Percentiles rank a stretch among this genome's conserved stretches.
Evolutionary conservation across 768 basidiomycete genomes (phyloP).

Genomic region (Tubosaeta brunneosetosa): DNA sequence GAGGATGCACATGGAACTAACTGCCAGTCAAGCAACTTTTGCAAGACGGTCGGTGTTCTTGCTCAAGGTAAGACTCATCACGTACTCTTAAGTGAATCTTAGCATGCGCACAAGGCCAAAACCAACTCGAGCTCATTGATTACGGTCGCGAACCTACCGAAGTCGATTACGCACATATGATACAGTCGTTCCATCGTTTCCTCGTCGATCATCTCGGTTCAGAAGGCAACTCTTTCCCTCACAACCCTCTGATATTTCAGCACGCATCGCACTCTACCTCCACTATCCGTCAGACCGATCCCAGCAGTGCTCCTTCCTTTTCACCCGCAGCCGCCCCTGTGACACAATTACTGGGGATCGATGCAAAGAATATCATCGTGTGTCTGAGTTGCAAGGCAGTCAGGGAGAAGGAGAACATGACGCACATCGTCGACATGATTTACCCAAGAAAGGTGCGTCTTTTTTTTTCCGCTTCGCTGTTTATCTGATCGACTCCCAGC

Average conservation of each 20-base stretch:
- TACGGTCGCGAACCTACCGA: constrained; percentile 72
- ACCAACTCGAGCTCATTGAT: constrained; percentile 86
- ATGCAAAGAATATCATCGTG: constrained; percentile 67
- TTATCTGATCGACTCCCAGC: constrained; percentile 19
- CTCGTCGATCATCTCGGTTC: constrained; percentile 77
- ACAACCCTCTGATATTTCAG: constrained; percentile 54
- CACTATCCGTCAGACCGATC: constrained; percentile 16
- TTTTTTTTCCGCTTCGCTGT: not conserved
- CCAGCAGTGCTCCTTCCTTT: constrained; percentile 9
- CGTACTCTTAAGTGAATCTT: not conserved
- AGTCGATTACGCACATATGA: constrained; percentile 80
- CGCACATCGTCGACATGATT: constrained; percentile 79
- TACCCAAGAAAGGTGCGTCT: constrained; percentile 76
- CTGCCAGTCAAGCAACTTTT: constrained; percentile 96
- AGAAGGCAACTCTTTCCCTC: constrained; percentile 62
- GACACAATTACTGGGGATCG: constrained; percentile 80
- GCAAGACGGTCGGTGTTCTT: constrained; percentile 84
- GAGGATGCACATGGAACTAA: constrained; percentile 93
- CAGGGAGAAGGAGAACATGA: constrained; percentile 70
- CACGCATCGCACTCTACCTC: constrained; percentile 7
- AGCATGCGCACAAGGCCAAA: constrained; percentile 42
- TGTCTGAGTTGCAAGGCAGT: constrained; percentile 73
- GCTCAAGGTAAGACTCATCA: constrained; percentile 62
- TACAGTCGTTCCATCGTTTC: constrained; percentile 94
- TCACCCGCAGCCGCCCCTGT: constrained; percentile 62